Conservation (phyloP, 2,329 filamentous ascomycete species). For the Aspergillus ibericus region DNA sequence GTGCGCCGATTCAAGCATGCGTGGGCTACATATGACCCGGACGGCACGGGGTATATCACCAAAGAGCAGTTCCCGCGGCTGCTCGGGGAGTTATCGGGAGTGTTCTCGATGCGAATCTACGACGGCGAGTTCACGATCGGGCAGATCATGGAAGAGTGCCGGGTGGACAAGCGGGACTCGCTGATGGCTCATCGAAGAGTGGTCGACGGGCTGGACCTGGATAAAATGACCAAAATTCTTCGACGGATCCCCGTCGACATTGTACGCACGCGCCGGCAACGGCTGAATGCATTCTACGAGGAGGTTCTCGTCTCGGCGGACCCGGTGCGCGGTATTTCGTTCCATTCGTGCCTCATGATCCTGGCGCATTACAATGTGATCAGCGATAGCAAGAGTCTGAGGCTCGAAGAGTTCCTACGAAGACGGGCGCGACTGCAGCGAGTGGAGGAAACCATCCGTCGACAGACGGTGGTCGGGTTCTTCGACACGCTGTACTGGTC, state of each 20-base stretch:
- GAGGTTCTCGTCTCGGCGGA: conserved; percentile 94
- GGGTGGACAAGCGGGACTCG: conserved; percentile 55
- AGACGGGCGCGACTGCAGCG: conserved; percentile 86
- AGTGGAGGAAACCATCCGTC: conserved; percentile 89
- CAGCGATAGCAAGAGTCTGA: conserved; percentile 92
- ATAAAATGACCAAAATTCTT: conserved; percentile 72
- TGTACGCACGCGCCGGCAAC: conserved; percentile 71
- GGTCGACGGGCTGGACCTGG: conserved; percentile 65
- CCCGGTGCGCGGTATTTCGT: conserved; percentile 83
- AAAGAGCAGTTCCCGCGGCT: conserved; percentile 87
- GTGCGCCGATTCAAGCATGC: conserved; percentile 97
- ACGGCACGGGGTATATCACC: conserved; percentile 85
- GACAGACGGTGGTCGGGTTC: conserved; percentile 88
- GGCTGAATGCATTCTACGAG: conserved; percentile 94
- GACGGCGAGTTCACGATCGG: conserved; percentile 83
- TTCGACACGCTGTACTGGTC: conserved; percentile 92
- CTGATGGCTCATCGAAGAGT: conserved; percentile 39
- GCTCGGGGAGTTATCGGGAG: conserved; percentile 84
- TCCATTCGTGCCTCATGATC: conserved; percentile 90
- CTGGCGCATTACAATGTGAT: conserved; percentile 98
- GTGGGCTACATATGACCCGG: conserved; percentile 92
- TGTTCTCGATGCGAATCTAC: conserved; percentile 97
- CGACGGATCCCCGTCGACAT: conserved; percentile 70
- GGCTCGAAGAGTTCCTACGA: conserved; percentile 89
- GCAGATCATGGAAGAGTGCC: conserved; percentile 83